Evolutionary conservation across 352 stramenopile genomes (phyloP), one percentile per base, ranked within the genome.

Genomic region (Globisporangium cederbergense): DNA sequence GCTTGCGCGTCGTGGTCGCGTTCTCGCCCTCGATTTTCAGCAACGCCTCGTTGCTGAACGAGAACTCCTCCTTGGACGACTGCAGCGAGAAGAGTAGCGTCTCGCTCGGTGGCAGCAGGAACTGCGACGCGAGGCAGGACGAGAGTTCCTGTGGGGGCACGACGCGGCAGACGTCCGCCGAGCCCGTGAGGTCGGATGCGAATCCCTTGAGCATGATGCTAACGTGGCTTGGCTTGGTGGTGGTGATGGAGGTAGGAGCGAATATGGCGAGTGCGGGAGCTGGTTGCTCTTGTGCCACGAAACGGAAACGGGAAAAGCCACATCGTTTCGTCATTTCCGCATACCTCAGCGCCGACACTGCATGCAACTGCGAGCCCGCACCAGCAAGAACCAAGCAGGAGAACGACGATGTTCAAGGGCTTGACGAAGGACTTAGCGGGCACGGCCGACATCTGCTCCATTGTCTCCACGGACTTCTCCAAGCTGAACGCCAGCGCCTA

Each of bases 31-130:
- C 4, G 6, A 71, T 66, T 42, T 70, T 65, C 36, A 88, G 74
- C 47, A 88, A 34, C n/a, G 79, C 79, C 55, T 87, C 71, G 50
- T 87, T 85, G 2, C 77, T 87, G 68, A 89, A 89, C 51, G 74
- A 60, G 60, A 75, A 89, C 62, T 89, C 79, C 43, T 86, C 77
- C 42, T 89, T 87, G 40, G 56, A 58, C 28, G 79, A 89, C 60
- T 80, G 67, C 42, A 86, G 83, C 38, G 77, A 72, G 58, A 87
- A 87, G 60, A 89, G 32, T 11, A 87, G 67, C 14, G 63, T 56
- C 60, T 89, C 77, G 9, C 56, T 65, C 9, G 74, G 74, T 6
- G 36, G 36, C 36, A 84, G 61, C 18, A 86, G 32, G 49, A 80
- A 88, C 36, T 67, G 38, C 7, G 28, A 38, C 8, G 66, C 76